A percentile compares a stretch with the other conserved stretches of the same genome.
Evolutionary conservation across 495 filamentous ascomycete genomes (phyloP).

Genomic region (Stereocaulon alpinum): DNA sequence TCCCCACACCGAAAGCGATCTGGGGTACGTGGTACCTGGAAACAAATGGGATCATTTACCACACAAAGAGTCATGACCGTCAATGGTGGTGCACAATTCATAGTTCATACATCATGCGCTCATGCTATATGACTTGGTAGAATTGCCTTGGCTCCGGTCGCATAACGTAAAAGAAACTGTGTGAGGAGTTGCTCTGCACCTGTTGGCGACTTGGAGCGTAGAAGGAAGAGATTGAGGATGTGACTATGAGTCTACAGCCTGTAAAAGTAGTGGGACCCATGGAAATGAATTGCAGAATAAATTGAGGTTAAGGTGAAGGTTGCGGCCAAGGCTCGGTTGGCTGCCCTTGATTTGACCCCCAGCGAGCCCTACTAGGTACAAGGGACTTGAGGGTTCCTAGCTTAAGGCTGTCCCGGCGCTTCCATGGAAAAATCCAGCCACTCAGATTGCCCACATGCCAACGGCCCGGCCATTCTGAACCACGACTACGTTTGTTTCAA

Average conservation of each 20-base stretch:
- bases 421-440: conserved; percentile 1
- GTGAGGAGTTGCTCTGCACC: background rate
- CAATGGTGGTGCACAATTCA: background rate
- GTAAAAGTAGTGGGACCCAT: too few relatives aligned
- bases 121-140: background rate
- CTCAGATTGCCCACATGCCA: conserved; percentile 5
- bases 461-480: conserved; percentile 8
- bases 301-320: background rate
- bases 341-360: too few relatives aligned
- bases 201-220: background rate
- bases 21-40: background rate
- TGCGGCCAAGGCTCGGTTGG: background rate
- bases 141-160: background rate
- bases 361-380: too few relatives aligned
- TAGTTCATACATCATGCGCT: conserved; percentile 8
- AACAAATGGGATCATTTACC: background rate
- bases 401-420: conserved; percentile 8
- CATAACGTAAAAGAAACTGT: background rate
- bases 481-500: conserved; percentile 4
- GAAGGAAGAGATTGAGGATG: background rate
- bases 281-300: background rate
- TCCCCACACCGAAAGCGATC: background rate
- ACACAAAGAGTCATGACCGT: conserved; percentile 25
- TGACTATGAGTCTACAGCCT: too few relatives aligned
- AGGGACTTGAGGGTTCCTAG: too few relatives aligned